Percentiles rank a stretch among this genome's conserved stretches.
phyloP scores from a whole-genome alignment of 306 rosid genomes.

The Cucurbita maxima region DNA sequence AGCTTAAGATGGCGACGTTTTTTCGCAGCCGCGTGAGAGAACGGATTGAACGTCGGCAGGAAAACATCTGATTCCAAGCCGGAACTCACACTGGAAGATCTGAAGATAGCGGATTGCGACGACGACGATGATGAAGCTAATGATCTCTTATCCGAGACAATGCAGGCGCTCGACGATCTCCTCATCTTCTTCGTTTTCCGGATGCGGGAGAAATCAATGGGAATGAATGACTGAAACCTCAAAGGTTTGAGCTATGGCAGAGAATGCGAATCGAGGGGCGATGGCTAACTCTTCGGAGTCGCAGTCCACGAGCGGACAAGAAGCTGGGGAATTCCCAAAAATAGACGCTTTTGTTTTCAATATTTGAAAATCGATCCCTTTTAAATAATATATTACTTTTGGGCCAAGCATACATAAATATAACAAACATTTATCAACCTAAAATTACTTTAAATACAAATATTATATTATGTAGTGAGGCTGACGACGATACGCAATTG shows the following conservation, averaged over 20 bases:
- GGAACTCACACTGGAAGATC: slow-evolving; percentile 20
- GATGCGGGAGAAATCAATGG: background rate
- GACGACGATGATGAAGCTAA: background rate
- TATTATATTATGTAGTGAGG: no score
- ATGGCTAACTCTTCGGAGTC: no score
- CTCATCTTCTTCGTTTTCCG: slow-evolving; percentile 17
- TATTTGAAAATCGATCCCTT: no score
- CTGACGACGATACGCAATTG: no score
- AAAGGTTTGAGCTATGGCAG: background rate
- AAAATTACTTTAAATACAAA: no score
- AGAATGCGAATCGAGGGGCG: background rate
- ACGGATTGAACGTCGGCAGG: slow-evolving; percentile 70
- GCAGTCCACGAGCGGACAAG: no score
- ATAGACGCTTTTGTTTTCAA: no score
- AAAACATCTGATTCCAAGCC: slow-evolving; percentile 16
- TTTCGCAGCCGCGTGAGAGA: slow-evolving; percentile 45
- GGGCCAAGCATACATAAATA: no score
- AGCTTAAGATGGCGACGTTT: slow-evolving; percentile 45
- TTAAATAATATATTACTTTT: no score
- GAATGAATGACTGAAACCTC: background rate
- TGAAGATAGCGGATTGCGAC: slow-evolving; percentile 16
- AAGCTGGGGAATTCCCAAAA: no score
- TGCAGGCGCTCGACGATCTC: slow-evolving; percentile 20
- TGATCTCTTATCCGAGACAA: background rate
- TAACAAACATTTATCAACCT: no score